These are phyloP conservation scores for Jatropha podagrica DNA, from an alignment of 441 rosid genomes.

Conservation along the genomic window DNA sequence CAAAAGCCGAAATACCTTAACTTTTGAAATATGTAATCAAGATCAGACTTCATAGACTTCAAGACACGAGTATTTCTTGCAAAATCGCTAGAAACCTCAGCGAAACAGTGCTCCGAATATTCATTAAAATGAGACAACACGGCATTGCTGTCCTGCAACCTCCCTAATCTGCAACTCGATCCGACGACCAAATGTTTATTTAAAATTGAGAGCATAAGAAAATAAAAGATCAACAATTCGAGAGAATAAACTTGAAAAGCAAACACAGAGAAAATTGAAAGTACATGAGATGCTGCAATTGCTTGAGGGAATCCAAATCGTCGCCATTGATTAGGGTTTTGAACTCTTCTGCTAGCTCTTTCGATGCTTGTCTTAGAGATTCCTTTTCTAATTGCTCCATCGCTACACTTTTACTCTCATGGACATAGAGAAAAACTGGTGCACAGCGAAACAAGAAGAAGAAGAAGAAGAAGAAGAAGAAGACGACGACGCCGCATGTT, in stretches of 20 bases:
- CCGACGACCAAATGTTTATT: background rate
- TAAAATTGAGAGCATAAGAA: background rate
- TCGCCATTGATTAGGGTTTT: slow-evolving; percentile 58
- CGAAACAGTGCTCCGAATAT: slow-evolving; percentile 74
- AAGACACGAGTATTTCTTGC: slow-evolving; percentile 63
- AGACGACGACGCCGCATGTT: too few relatives aligned
- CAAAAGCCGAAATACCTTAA: slow-evolving; percentile 48
- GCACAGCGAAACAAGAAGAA: too few relatives aligned
- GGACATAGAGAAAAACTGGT: too few relatives aligned
- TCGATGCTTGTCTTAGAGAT: slow-evolving; percentile 56
- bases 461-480: too few relatives aligned
- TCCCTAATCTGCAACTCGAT: slow-evolving; percentile 64
- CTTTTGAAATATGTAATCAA: slow-evolving; percentile 85
- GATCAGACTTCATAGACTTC: slow-evolving; percentile 78
- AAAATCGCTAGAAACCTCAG: slow-evolving; percentile 69
- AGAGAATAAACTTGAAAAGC: background rate
- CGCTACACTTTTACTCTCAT: background rate
- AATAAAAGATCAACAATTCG: background rate
- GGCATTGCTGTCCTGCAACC: slow-evolving; percentile 93
- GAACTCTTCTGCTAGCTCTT: slow-evolving; percentile 63
- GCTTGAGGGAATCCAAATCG: slow-evolving; percentile 66
- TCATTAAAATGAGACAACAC: slow-evolving; percentile 91
- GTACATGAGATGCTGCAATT: slow-evolving; percentile 76
- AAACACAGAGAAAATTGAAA: slow-evolving; percentile 14
- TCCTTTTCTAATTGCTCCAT: slow-evolving; percentile 40